These are phyloP conservation scores for Vigna trinervia DNA, from an alignment of 306 rosid species.

Conservation along the genomic window DNA sequence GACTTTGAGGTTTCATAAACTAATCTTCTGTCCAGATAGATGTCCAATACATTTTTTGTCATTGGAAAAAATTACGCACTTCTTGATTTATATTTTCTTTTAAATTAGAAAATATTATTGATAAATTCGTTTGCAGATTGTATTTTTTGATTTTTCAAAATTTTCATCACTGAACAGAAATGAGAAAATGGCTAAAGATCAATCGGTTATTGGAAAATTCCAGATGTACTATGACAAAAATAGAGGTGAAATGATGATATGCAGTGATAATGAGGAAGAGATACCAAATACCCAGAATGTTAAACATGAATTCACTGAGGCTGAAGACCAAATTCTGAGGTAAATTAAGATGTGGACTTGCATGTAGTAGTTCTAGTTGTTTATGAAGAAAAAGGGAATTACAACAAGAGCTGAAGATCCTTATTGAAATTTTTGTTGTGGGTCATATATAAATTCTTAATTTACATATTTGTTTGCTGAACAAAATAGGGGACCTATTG, in stretches of 20 bases:
- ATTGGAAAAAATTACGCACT: background rate
- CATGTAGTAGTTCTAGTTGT: constrained; percentile 13
- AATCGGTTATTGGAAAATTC: constrained; percentile 74
- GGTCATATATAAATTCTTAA: background rate
- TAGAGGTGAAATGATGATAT: constrained; percentile 67
- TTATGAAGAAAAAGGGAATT: constrained; percentile 17
- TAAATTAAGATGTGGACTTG: constrained; percentile 51
- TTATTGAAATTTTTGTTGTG: background rate
- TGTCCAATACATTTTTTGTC: background rate
- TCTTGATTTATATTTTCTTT: constrained; percentile 15
- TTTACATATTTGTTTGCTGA: constrained; percentile 8
- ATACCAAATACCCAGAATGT: constrained; percentile 51
- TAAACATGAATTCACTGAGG: constrained; percentile 66
- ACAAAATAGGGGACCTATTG: constrained; percentile 4
- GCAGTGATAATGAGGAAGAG: constrained; percentile 83
- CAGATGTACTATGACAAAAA: constrained; percentile 68
- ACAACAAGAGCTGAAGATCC: background rate
- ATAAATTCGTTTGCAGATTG: constrained; percentile 30
- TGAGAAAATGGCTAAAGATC: constrained; percentile 82
- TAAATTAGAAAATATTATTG: background rate
- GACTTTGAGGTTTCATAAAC: constrained; percentile 23
- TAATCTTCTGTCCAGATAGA: background rate
- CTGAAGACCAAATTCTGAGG: constrained; percentile 74
- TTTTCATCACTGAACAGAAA: constrained; percentile 66
- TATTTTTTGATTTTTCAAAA: constrained; percentile 49